phyloP scores from a whole-genome alignment of 164 flowering plant species.

The Vitis vinifera region ASM3070453v1 NC_081814.1:1371501-1372000 shows the following conservation, averaged over 20 bases:
- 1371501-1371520: too few relatives aligned
- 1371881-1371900: conserved; percentile 70
- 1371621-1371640: too few relatives aligned
- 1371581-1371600: too few relatives aligned
- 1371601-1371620: too few relatives aligned
- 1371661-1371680: too few relatives aligned
- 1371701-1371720: neutral
- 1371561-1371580: too few relatives aligned
- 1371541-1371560: too few relatives aligned
- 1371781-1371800: conserved; percentile 98
- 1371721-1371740: neutral
- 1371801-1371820: conserved; percentile 80
- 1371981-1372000: neutral
- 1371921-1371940: neutral
- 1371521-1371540: too few relatives aligned
- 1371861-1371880: conserved; percentile 60
- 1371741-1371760: conserved; percentile 9
- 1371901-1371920: conserved; percentile 54
- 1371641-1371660: too few relatives aligned
- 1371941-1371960: conserved; percentile 16
- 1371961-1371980: conserved; percentile 10
- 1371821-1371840: conserved; percentile 82
- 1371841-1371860: conserved; percentile 83
- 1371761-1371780: conserved; percentile 97
- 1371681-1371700: neutral